A percentile compares a stretch with the other conserved stretches of the same genome.
Evolutionary conservation across 495 filamentous ascomycete genomes (phyloP).

Genomic region (Aspergillus kassunensis): DNA sequence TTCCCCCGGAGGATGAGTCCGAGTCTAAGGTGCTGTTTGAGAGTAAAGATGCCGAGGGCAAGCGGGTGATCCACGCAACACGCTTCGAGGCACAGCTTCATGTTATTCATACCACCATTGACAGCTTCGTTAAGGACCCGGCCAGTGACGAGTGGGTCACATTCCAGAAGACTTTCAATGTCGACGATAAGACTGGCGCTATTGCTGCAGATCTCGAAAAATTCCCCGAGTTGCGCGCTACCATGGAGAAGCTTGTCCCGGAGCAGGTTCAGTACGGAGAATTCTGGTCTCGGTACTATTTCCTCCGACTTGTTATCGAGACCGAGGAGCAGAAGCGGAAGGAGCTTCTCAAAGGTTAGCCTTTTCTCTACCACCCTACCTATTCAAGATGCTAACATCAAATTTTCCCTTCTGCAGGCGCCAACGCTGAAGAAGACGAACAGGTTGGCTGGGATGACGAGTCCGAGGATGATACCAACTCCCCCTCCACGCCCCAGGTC

Average conservation of each 20-base stretch:
- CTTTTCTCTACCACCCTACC: slow-evolving; percentile 5
- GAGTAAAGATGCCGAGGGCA: slow-evolving; percentile 85
- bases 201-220: slow-evolving; percentile 81
- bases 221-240: slow-evolving; percentile 79
- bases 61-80: slow-evolving; percentile 86
- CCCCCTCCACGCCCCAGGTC: slow-evolving; percentile 49
- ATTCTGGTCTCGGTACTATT: slow-evolving; percentile 97
- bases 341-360: slow-evolving; percentile 86
- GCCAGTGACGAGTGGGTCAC: slow-evolving; percentile 65
- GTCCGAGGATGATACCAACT: slow-evolving; percentile 58
- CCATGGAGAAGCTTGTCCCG: slow-evolving; percentile 95
- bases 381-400: slow-evolving; percentile 1
- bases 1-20: slow-evolving; percentile 55
- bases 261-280: slow-evolving; percentile 79
- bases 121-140: slow-evolving; percentile 83
- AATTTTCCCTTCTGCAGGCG: slow-evolving; percentile 28
- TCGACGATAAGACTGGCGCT: slow-evolving; percentile 78
- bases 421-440: slow-evolving; percentile 65
- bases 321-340: slow-evolving; percentile 88
- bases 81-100: slow-evolving; percentile 95
- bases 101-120: slow-evolving; percentile 80
- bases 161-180: slow-evolving; percentile 74
- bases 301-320: slow-evolving; percentile 88
- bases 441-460: slow-evolving; percentile 85
- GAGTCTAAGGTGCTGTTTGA: slow-evolving; percentile 67